Conservation (phyloP, 257 asterid genomes). For the Fraxinus cuspidata region DNA sequence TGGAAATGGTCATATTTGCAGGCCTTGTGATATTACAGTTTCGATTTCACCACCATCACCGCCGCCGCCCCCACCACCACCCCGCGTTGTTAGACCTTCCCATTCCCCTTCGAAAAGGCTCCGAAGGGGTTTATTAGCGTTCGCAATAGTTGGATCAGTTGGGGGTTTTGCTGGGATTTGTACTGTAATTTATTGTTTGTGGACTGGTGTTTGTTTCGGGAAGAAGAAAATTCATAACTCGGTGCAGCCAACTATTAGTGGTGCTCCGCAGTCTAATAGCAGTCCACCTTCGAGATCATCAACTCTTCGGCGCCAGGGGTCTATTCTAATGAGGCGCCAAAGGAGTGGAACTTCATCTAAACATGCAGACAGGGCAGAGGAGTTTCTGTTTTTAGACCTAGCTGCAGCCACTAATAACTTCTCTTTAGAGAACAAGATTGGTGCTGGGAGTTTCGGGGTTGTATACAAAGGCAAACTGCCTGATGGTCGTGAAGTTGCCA, state of each 20-base stretch:
- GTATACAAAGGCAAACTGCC: conserved; percentile 70
- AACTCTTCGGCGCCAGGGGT: conserved; percentile 80
- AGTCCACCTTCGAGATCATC: conserved; percentile 73
- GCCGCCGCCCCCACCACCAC: conserved; percentile 14
- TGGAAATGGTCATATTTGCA: conserved; percentile 73
- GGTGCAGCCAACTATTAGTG: conserved; percentile 70
- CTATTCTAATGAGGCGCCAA: conserved; percentile 76
- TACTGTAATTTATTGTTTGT: conserved; percentile 52
- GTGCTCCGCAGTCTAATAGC: conserved; percentile 40
- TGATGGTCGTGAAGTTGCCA: conserved; percentile 82
- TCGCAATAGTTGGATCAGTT: conserved; percentile 67
- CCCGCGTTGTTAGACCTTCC: conserved; percentile 22
- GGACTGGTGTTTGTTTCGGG: conserved; percentile 75
- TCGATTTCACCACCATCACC: conserved; percentile 20
- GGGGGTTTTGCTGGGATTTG: conserved; percentile 79
- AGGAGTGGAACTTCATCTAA: conserved; percentile 82
- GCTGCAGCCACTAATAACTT: conserved; percentile 62
- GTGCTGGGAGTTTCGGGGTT: conserved; percentile 83
- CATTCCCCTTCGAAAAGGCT: conserved; percentile 32
- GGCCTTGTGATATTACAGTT: conserved; percentile 56
- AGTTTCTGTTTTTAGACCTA: conserved; percentile 61
- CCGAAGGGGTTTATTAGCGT: conserved; percentile 58
- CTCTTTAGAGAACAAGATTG: conserved; percentile 69
- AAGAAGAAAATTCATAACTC: conserved; percentile 82
- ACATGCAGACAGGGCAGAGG: conserved; percentile 76